Percentiles rank a stretch among this genome's conserved stretches.
Evolutionary conservation across 139 green algal genomes (phyloP).

Genomic region (Chlorella sp.): DNA sequence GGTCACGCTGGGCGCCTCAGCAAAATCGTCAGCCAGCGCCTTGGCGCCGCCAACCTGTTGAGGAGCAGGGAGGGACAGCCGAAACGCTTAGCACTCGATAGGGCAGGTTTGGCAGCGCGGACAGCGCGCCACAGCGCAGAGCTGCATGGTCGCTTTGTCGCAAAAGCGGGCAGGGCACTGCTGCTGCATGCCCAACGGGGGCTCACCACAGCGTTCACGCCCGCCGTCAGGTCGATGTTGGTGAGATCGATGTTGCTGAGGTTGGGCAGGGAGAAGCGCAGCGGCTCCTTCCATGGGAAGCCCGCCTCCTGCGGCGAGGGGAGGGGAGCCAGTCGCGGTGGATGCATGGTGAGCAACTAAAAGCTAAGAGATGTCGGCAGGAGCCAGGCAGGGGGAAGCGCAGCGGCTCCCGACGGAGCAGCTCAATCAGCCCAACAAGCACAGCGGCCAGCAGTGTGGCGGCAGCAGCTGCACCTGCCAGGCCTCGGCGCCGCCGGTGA

Average conservation of each 20-base stretch:
- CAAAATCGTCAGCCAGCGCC: not conserved
- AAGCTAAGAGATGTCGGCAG: too few relatives aligned
- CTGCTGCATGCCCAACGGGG: too few relatives aligned
- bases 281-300: conserved; percentile 41
- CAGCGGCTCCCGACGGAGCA: too few relatives aligned
- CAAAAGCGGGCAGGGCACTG: too few relatives aligned
- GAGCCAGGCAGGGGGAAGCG: too few relatives aligned
- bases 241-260: not conserved
- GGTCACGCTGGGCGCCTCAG: conserved; percentile 36
- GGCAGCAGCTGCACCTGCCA: conserved; percentile 40
- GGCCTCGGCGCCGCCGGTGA: conserved; percentile 55
- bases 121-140: not conserved
- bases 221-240: too few relatives aligned
- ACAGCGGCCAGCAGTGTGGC: too few relatives aligned
- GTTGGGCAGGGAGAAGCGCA: not conserved
- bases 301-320: conserved; percentile 37
- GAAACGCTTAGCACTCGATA: not conserved
- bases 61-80: not conserved
- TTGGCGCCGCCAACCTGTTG: not conserved
- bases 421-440: too few relatives aligned
- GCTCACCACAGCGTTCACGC: too few relatives aligned
- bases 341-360: too few relatives aligned
- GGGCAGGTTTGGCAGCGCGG: not conserved
- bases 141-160: too few relatives aligned
- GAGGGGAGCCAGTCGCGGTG: too few relatives aligned